phyloP scores from a whole-genome alignment of 2,329 filamentous ascomycete genomes.

The Talaromyces pinophilus region DNA sequence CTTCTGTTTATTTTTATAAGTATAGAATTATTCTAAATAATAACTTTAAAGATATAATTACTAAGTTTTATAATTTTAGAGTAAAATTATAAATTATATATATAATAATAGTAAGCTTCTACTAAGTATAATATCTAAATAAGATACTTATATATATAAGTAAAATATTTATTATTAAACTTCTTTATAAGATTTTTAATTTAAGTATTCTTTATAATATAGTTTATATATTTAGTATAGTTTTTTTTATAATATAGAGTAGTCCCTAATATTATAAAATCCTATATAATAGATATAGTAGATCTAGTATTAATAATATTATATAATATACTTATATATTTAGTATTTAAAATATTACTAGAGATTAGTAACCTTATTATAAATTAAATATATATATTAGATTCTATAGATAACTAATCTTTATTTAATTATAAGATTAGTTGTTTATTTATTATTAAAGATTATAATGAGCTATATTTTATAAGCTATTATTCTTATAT shows the following conservation, averaged over 20 bases:
- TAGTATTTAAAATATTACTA: background rate
- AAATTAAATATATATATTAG: too few species aligned
- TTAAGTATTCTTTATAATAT: too few species aligned
- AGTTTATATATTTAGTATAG: too few species aligned
- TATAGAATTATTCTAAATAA: background rate
- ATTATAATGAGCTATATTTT: background rate
- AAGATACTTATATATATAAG: too few species aligned
- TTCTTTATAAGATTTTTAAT: too few species aligned
- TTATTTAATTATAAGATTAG: too few species aligned
- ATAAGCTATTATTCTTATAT: background rate
- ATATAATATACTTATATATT: background rate
- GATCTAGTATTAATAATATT: background rate
- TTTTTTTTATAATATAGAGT: too few species aligned
- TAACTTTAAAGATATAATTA: background rate
- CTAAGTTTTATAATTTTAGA: background rate
- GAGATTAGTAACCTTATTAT: background rate
- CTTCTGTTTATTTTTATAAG: background rate
- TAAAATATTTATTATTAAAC: too few species aligned
- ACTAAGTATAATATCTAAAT: too few species aligned
- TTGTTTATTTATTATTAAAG: background rate
- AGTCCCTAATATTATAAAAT: too few species aligned
- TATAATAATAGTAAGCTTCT: background rate
- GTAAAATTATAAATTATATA: background rate
- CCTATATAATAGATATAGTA: background rate
- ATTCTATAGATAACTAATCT: too few species aligned